phyloP scores from a whole-genome alignment of 2,329 filamentous ascomycete genomes.

The Ophiocordyceps unilateralis region DNA sequence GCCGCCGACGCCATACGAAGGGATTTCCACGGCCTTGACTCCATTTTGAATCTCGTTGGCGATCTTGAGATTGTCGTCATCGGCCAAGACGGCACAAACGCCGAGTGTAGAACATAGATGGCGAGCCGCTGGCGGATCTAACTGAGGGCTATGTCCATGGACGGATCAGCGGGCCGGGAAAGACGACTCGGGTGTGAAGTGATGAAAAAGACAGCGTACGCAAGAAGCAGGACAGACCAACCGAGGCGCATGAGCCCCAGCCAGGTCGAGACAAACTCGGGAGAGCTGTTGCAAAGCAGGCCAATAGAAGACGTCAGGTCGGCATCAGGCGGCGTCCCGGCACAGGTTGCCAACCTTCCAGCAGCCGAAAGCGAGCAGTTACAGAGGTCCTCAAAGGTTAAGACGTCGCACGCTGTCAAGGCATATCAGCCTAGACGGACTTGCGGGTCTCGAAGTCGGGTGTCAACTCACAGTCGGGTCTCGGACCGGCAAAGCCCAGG shows the following conservation, averaged over 20 bases:
- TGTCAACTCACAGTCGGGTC: not conserved
- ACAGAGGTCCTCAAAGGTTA: not conserved
- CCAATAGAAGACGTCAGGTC: conserved; percentile 12
- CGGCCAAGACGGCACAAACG: conserved; percentile 20
- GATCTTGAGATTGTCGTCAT: not conserved
- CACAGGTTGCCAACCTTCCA: not conserved
- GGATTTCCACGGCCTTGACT: not conserved
- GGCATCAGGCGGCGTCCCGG: not conserved
- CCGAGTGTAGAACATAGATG: conserved; percentile 32
- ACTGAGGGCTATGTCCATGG: conserved; percentile 25
- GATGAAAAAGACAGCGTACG: conserved; percentile 20
- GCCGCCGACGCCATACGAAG: not conserved
- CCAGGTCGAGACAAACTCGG: conserved; percentile 42
- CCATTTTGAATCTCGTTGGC: not conserved
- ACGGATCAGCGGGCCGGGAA: not conserved
- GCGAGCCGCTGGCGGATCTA: conserved; percentile 25
- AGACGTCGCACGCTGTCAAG: not conserved
- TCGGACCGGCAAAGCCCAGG: conserved; percentile 27
- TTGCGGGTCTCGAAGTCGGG: too few relatives aligned
- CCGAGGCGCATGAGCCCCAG: conserved; percentile 39
- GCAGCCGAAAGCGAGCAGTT: not conserved
- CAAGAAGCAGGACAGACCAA: conserved; percentile 36
- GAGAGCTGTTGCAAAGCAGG: conserved; percentile 36
- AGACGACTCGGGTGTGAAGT: not conserved
- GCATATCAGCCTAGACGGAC: too few relatives aligned